phyloP scores from a whole-genome alignment of 176 grass and related monocot species.

The Oryza meyeriana region DNA sequence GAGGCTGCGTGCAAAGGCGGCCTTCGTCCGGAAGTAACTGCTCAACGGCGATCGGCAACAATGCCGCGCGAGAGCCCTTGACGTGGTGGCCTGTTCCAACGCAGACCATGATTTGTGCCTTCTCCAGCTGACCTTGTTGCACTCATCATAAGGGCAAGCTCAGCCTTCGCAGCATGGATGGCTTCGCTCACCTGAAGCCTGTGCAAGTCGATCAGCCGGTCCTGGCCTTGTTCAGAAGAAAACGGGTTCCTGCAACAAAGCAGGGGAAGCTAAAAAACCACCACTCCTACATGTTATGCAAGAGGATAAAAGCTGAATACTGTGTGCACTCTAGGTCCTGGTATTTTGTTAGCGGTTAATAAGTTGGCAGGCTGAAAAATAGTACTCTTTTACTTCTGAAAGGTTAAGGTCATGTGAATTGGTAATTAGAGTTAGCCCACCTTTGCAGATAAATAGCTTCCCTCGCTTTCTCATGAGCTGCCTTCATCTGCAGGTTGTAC shows the following conservation, averaged over 20 bases:
- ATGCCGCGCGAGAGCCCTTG: conserved; percentile 40
- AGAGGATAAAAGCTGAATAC: not conserved
- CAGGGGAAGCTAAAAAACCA: not conserved
- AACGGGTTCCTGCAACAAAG: conserved; percentile 44
- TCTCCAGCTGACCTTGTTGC: conserved; percentile 35
- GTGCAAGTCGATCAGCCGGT: conserved; percentile 48
- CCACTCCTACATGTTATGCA: conserved; percentile 7
- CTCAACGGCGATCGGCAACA: conserved; percentile 45
- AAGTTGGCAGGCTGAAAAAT: not conserved
- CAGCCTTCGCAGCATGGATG: conserved; percentile 42
- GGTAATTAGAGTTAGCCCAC: conserved; percentile 25
- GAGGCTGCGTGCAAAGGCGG: conserved; percentile 44
- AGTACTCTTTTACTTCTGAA: not conserved
- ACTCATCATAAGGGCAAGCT: conserved; percentile 39
- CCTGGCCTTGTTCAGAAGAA: conserved; percentile 12
- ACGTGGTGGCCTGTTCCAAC: conserved; percentile 60
- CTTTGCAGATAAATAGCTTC: conserved; percentile 53
- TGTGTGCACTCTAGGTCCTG: not conserved
- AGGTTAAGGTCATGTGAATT: not conserved
- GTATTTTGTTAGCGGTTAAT: not conserved
- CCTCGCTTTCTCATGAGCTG: conserved; percentile 57
- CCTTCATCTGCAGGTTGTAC: conserved; percentile 60
- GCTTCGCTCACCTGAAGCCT: conserved; percentile 61
- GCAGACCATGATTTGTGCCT: conserved; percentile 36
- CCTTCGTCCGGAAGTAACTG: conserved; percentile 53